Evolutionary conservation across 2,329 filamentous ascomycete species (phyloP), one percentile per base, ranked within the genome.

Genomic region (Colletotrichum shisoi): DNA sequence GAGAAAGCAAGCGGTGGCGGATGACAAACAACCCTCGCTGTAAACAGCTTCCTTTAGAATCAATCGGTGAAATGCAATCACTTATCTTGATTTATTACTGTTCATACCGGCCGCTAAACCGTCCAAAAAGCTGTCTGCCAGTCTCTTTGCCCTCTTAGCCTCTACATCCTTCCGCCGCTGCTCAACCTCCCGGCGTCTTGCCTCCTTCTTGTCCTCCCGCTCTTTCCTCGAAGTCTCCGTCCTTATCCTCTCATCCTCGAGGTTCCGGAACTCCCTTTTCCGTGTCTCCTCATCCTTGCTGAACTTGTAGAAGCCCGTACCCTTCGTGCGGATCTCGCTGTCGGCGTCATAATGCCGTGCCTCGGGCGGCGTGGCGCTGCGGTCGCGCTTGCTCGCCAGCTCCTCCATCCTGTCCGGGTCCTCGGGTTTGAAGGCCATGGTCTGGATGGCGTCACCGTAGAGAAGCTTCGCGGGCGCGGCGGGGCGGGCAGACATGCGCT

Each of bases 301-400:
- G 76, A 99, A 98, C 63, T 91, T 89, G 80, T 93, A 97, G 79
- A 98, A 99, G 0, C 92, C 95, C 0, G 91, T 92, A 4, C 95
- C 95, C 73, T 95, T 94, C 51, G 88, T 92, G 68, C 95, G 84
- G 56, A 97, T 88, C 83, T 99, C 95, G 68, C 85, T 85, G 68
- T 87, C 86, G 1, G 92, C 92, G 76, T 97, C 91, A 78, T 98
- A 99, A 79, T 98, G 94, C 73, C 84, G 83, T 72, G 90, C 87
- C 8, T 89, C 87, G 6, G 93, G 94, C 60, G 94, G 93, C 56
- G 94, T 97, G 58, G 89, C 83, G 72, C 88, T 90, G 63, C 89
- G 85, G 79, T 97, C 93, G 53, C 93, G 85, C 79, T 91, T 92
- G 69, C 85, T 82, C 2, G 93, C 93, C 37, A 97, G 80, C 63